Base-by-base conservation (phyloP, 2,329 filamentous ascomycete genomes). In the Endocalyx cinctus region DNA sequence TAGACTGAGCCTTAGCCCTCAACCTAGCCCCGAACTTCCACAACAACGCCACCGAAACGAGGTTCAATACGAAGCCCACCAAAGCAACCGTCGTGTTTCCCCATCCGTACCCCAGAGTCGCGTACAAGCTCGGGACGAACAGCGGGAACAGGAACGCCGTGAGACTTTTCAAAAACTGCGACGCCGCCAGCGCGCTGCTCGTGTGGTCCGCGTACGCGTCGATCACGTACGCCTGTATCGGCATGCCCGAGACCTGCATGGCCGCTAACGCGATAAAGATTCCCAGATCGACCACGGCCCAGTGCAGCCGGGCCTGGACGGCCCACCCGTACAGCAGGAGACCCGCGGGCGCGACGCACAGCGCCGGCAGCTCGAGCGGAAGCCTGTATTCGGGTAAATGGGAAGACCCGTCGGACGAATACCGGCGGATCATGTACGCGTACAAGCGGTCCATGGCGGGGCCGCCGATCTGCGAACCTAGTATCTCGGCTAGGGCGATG, bases 401-500 rank as follows among this genome's bases (percentile, higher is more conserved):
- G 2, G 46, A 42, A 3, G 39, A 42, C 3, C 43, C 17, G 6
- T 28, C 31, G 6, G 19, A 17, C 8, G 29, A 18, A 16, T 5
- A 29, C 29, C 29, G 14, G 5, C 10, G n/a, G 29, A 11, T 10
- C 13, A 5, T 6, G 18, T 11, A 16, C 6, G 20, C 29, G 29
- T 59, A 70, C 5, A 64, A 41, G 8, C 38, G 43, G 36, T 74
- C 70, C 51, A 69, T 66, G 1, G 68, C 17, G 0, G 54, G 52
- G 0, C 63, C 67, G 7, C 62, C 61, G 1, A 74, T 43, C 38
- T 76, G 69, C 0, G 67, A 63, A 6, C 70, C 77, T 1, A 72
- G 52, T 35, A 79, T 66, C 56, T 83, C 82, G 2, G 82, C 82
- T 0, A 82, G 25, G 0, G 74, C 77, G 14, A 77, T 68, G 8